phyloP scores from a whole-genome alignment of 345 rosid genomes.

The Eucalyptus guilfoylei region DNA sequence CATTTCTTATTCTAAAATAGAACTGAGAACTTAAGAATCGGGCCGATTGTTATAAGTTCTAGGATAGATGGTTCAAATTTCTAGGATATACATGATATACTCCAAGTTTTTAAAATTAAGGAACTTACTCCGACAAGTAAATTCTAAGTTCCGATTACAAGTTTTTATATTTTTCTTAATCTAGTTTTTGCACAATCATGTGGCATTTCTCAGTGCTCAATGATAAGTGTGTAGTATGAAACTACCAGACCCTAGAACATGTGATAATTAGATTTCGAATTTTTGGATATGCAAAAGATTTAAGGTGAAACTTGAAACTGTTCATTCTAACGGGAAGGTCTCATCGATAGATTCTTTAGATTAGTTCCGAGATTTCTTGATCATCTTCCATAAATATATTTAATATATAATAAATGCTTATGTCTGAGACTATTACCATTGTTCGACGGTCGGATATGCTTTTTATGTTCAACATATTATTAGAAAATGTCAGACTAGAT shows the following conservation, averaged over 20 bases:
- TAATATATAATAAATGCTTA: no score
- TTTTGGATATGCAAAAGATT: no score
- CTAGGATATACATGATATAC: no score
- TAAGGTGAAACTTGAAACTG: accelerated
- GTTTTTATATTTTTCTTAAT: no score
- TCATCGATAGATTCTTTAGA: accelerated
- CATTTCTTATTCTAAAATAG: background rate
- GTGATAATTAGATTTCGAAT: no score
- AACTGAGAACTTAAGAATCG: no score
- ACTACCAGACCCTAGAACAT: accelerated
- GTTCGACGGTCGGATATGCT: no score
- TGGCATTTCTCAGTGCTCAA: accelerated
- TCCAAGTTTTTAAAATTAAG: no score
- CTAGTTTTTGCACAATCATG: accelerated
- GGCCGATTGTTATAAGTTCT: accelerated
- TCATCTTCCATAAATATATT: background rate
- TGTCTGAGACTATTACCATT: no score
- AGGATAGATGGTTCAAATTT: accelerated
- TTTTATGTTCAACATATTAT: background rate
- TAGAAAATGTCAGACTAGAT: background rate
- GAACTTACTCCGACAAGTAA: accelerated
- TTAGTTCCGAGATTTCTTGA: background rate
- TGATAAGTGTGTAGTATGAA: no score
- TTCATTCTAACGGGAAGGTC: accelerated
- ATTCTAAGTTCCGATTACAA: accelerated